Evolutionary conservation across 2,329 filamentous ascomycete genomes (phyloP), one percentile per base, ranked within the genome.

Genomic region (Cladosporium sp.): DNA sequence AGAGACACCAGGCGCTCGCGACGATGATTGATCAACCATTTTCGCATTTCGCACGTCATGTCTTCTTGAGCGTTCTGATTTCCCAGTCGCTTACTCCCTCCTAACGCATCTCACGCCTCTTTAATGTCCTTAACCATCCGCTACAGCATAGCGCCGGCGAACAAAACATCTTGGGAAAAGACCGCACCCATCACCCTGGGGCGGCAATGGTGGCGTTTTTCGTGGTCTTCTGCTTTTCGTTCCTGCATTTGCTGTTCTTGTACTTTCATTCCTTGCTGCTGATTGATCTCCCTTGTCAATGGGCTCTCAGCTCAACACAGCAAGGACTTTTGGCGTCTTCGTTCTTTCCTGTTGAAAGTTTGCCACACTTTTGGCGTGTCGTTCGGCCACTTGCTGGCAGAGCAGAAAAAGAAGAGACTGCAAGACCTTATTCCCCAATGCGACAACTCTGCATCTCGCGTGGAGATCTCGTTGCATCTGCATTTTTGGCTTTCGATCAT

Each of bases 1-100:
- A 69, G 75, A 62, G 69, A 73, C 58, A 74, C 74, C 17, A 65
- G 72, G 22, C 61, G 64, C 15, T 66, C 64, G 43, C 39, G 51
- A 55, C 58, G 58, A 55, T 59, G 58, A 59, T 58, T 37, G 30
- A 34, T 34, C 30, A 9, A 3, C 30, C 11, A 15, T 19, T 56
- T 38, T 55, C 51, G 51, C 51, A 55, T 55, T 37, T 19, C 42
- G 42, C 54, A 56, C 25, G 34, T 28, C 54, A 22, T 57, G 19
- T 42, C 43, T 25, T 30, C 20, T 30, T 55, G 28, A 12, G 39
- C 25, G 49, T 17, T 19, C 36, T 34, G 30, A 12, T 5, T 25
- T 39, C 19, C 34, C 17, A 28, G 43, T 37, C 34, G 42, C 34
- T 12, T 34, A 25, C 30, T 11, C 30, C 54, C 22, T 36, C n/a